Conservation (phyloP, 345 rosid genomes). For the Acer negundo region DNA sequence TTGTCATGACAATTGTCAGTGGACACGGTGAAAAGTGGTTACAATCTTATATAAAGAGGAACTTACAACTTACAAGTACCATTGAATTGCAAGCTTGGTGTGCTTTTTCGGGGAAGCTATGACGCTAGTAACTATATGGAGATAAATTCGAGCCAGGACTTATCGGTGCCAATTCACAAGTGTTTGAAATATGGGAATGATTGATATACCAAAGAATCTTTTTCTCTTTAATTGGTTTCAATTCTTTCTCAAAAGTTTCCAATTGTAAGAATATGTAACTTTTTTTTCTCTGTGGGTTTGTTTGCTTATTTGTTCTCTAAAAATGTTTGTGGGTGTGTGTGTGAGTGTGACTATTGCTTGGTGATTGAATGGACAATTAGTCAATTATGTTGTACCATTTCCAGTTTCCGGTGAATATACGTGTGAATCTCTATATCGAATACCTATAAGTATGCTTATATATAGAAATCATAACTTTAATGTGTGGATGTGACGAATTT, state of each 20-base stretch:
- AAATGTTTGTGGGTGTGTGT: no score
- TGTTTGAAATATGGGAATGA: slow-evolving; percentile 1
- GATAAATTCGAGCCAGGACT: not conserved
- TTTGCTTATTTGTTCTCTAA: not conserved
- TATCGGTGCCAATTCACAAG: not conserved
- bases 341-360: no score
- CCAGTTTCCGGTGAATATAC: no score
- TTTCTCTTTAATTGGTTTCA: no score
- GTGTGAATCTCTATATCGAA: not conserved
- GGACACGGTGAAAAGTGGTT: slow-evolving; percentile 37
- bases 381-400: not conserved
- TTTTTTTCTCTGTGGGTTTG: not conserved
- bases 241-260: not conserved
- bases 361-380: not conserved
- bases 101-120: no score
- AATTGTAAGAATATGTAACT: not conserved
- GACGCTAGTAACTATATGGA: no score
- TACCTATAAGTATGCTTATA: no score
- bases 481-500: no score
- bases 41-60: slow-evolving; percentile 23
- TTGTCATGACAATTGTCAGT: slow-evolving; percentile 12
- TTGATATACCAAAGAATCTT: not conserved
- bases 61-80: no score
- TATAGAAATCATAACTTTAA: no score
- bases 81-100: no score